Evolutionary conservation across 768 basidiomycete genomes (phyloP).

Genomic region (Mycena amicta): DNA sequence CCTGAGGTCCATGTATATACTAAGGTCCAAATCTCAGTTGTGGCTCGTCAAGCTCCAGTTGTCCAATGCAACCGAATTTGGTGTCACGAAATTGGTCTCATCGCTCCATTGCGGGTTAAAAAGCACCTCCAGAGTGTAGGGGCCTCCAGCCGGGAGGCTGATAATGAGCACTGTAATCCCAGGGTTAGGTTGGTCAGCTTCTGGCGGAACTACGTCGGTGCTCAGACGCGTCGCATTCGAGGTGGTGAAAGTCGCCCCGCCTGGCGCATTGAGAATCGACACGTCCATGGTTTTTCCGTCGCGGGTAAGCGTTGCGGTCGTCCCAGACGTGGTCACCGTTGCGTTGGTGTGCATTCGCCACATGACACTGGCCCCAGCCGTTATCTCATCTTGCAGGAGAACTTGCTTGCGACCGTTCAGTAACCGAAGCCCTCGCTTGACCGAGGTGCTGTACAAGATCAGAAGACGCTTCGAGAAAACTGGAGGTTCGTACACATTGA

Average conservation of each 20-base stretch:
- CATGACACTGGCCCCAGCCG: slow-evolving; percentile 55
- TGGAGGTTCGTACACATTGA: slow-evolving; percentile 56
- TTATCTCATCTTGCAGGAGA: slow-evolving; percentile 91
- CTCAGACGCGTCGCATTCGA: slow-evolving; percentile 55
- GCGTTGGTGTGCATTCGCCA: slow-evolving; percentile 99
- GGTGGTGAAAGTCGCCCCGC: slow-evolving; percentile 67
- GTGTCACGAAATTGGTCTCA: slow-evolving; percentile 69
- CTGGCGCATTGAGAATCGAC: slow-evolving; percentile 64
- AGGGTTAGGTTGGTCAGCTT: slow-evolving; percentile 71
- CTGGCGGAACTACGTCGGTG: slow-evolving; percentile 63
- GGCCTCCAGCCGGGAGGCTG: slow-evolving; percentile 66
- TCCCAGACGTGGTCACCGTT: slow-evolving; percentile 59
- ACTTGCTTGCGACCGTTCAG: slow-evolving; percentile 87
- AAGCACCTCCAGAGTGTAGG: slow-evolving; percentile 78
- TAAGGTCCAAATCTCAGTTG: slow-evolving; percentile 35
- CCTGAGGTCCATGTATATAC: not conserved
- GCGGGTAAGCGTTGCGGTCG: slow-evolving; percentile 74
- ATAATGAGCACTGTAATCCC: slow-evolving; percentile 82
- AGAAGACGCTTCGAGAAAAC: slow-evolving; percentile 14
- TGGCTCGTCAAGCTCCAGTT: slow-evolving; percentile 84
- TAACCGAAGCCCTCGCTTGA: slow-evolving; percentile 82
- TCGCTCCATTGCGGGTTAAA: slow-evolving; percentile 93
- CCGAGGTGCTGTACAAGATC: slow-evolving; percentile 51
- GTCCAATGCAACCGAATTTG: slow-evolving; percentile 67
- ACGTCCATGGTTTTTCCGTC: slow-evolving; percentile 70